phyloP scores from a whole-genome alignment of 2,329 filamentous ascomycete species.

The Ophiostoma australiae region DNA sequence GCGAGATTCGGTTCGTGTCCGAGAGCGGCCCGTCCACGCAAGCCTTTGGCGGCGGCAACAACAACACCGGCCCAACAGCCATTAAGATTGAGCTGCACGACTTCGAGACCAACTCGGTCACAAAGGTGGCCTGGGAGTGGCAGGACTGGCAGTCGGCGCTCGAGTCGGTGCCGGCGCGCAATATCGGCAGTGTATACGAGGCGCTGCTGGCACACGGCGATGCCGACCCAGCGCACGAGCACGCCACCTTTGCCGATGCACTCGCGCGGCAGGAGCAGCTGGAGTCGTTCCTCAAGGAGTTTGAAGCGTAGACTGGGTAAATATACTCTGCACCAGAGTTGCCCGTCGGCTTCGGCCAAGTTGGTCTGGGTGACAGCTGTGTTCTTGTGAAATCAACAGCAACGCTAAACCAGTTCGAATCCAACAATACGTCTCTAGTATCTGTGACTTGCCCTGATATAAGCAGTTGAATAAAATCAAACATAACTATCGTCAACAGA shows the following conservation, averaged over 20 bases:
- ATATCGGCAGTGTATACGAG: constrained; percentile 55
- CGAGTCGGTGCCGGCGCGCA: constrained; percentile 39
- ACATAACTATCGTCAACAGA: neutral
- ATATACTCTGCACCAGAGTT: neutral
- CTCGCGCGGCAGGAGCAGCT: constrained; percentile 46
- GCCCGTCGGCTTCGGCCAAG: neutral
- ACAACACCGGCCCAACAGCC: constrained; percentile 26
- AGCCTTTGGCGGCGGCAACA: neutral
- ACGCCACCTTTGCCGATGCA: constrained; percentile 41
- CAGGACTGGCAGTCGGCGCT: constrained; percentile 39
- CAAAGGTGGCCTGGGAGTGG: constrained; percentile 43
- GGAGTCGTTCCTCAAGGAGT: constrained; percentile 30
- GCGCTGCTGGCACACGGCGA: constrained; percentile 39
- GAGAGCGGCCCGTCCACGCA: constrained; percentile 18
- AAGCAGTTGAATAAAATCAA: neutral
- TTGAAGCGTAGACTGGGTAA: neutral
- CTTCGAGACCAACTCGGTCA: constrained; percentile 42
- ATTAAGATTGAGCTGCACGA: constrained; percentile 50
- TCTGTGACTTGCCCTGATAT: neutral
- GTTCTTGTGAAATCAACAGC: neutral
- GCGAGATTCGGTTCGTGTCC: constrained; percentile 43
- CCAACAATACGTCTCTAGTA: neutral
- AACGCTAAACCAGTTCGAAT: neutral
- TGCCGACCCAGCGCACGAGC: constrained; percentile 29
- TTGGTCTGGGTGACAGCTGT: neutral